Conservation (phyloP, 2,329 filamentous ascomycete genomes). For the Didymella lethalis region DNA sequence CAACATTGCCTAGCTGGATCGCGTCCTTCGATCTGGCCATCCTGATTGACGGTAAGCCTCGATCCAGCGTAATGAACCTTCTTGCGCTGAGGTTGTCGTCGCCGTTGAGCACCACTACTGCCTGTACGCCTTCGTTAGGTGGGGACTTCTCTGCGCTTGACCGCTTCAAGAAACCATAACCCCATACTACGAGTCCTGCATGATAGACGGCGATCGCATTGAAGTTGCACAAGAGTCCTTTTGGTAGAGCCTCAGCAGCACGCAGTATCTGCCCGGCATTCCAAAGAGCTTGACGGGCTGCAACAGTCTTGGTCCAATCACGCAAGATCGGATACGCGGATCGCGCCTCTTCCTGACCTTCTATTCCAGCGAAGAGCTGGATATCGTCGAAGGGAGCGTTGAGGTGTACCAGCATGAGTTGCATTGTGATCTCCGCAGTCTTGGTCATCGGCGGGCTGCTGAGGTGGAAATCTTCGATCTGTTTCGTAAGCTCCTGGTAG, state of each 20-base stretch:
- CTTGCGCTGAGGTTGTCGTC: conserved; percentile 62
- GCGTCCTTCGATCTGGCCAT: conserved; percentile 31
- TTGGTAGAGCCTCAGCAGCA: conserved; percentile 64
- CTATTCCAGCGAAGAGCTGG: conserved; percentile 72
- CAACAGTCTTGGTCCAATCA: conserved; percentile 64
- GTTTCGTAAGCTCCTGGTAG: conserved; percentile 66
- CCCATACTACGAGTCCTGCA: conserved; percentile 72
- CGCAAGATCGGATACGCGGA: conserved; percentile 65
- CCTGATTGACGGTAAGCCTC: conserved; percentile 62
- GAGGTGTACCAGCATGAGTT: conserved; percentile 68
- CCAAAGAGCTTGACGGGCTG: conserved; percentile 69
- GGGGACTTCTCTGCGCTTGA: conserved; percentile 40
- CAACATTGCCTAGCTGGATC: conserved; percentile 62
- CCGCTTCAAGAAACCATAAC: conserved; percentile 65
- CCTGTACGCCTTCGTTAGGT: conserved; percentile 29
- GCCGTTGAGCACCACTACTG: conserved; percentile 61
- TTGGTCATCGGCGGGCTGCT: conserved; percentile 53
- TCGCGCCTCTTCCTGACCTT: conserved; percentile 70
- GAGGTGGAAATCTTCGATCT: conserved; percentile 62
- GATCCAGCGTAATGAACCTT: conserved; percentile 65
- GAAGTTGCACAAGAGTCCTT: conserved; percentile 68
- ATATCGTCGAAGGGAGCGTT: conserved; percentile 71
- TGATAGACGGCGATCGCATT: conserved; percentile 74
- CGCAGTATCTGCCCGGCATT: conserved; percentile 73
- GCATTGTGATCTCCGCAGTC: conserved; percentile 47